Percentiles rank a stretch among this genome's conserved stretches.
These are phyloP conservation scores for Neospora caninum DNA, from an alignment of 169 alveolate species.

Conservation along the genomic window DNA sequence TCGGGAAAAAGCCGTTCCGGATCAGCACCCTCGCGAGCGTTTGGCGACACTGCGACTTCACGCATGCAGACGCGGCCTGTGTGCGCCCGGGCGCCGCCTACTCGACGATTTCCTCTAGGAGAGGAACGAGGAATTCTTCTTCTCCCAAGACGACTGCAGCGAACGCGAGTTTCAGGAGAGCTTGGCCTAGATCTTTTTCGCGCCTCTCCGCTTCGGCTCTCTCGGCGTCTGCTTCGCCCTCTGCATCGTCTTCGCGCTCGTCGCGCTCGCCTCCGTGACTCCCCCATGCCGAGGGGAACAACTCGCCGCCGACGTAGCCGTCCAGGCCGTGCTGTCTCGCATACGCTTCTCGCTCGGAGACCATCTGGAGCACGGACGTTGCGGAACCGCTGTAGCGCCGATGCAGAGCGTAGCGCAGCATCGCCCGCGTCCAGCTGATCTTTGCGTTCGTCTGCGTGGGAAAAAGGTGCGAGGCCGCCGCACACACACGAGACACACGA, in stretches of 20 bases:
- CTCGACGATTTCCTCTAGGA: slow-evolving; percentile 58
- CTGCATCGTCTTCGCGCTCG: neutral
- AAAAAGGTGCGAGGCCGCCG: neutral
- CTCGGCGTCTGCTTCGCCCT: neutral
- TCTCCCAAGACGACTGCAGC: slow-evolving; percentile 56
- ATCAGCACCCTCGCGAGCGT: no score
- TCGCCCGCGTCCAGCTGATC: slow-evolving; percentile 53
- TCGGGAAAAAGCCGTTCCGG: no score
- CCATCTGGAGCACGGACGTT: neutral
- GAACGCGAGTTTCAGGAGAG: slow-evolving; percentile 56
- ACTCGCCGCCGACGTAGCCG: slow-evolving; percentile 59
- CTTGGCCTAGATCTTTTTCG: slow-evolving; percentile 30
- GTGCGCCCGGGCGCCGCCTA: neutral
- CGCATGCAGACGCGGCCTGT: no score
- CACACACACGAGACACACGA: neutral
- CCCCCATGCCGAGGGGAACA: slow-evolving; percentile 8
- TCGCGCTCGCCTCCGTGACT: neutral
- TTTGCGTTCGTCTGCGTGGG: slow-evolving; percentile 48
- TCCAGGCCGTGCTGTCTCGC: slow-evolving; percentile 43
- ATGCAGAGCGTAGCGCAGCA: slow-evolving; percentile 49
- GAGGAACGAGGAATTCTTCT: slow-evolving; percentile 55
- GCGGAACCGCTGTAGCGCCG: slow-evolving; percentile 51
- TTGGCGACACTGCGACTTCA: no score
- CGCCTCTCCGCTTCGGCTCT: neutral
- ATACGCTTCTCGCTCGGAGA: slow-evolving; percentile 48